These are phyloP conservation scores for Ceratobasidium sp. DNA, from an alignment of 1,284 basidiomycete species.

Conservation along the genomic window DNA sequence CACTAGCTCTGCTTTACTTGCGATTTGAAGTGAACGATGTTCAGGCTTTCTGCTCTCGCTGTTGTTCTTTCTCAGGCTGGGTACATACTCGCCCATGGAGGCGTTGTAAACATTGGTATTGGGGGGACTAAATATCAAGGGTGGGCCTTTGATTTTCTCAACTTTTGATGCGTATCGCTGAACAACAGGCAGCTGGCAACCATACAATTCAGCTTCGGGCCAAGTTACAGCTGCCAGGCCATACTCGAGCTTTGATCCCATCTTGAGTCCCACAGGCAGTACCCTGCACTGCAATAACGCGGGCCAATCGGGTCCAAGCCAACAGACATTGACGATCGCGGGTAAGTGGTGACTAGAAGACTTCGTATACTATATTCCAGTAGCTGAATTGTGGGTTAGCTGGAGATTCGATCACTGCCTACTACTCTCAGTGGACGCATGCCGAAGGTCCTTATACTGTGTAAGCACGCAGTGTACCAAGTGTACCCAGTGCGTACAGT, in stretches of 20 bases:
- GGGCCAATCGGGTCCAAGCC: slow-evolving; percentile 24
- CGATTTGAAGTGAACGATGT: neutral
- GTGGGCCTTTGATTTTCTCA: slow-evolving; percentile 10
- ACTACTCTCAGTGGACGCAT: slow-evolving; percentile 45
- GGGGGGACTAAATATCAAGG: slow-evolving; percentile 16
- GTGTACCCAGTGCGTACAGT: slow-evolving; percentile 44
- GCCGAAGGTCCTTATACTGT: slow-evolving; percentile 44
- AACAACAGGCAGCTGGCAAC: slow-evolving; percentile 16
- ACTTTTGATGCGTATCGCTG: neutral
- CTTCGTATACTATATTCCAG: neutral
- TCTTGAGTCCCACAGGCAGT: slow-evolving; percentile 32
- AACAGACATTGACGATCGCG: slow-evolving; percentile 7
- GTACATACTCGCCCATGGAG: slow-evolving; percentile 23
- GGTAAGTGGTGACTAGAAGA: neutral
- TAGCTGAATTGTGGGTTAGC: neutral
- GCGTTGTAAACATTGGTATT: slow-evolving; percentile 7
- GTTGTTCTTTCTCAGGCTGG: slow-evolving; percentile 3
- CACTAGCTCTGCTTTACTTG: neutral
- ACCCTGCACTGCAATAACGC: slow-evolving; percentile 44
- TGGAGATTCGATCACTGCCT: slow-evolving; percentile 34
- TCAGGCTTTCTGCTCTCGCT: neutral
- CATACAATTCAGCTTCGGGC: slow-evolving; percentile 3
- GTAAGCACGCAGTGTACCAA: slow-evolving; percentile 41
- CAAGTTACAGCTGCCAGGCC: slow-evolving; percentile 44
- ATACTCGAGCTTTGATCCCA: slow-evolving; percentile 45